Percentiles rank a stretch among this genome's conserved stretches.
Evolutionary conservation across 2,329 filamentous ascomycete genomes (phyloP).

Genomic region (Lachnellula hyalina): DNA sequence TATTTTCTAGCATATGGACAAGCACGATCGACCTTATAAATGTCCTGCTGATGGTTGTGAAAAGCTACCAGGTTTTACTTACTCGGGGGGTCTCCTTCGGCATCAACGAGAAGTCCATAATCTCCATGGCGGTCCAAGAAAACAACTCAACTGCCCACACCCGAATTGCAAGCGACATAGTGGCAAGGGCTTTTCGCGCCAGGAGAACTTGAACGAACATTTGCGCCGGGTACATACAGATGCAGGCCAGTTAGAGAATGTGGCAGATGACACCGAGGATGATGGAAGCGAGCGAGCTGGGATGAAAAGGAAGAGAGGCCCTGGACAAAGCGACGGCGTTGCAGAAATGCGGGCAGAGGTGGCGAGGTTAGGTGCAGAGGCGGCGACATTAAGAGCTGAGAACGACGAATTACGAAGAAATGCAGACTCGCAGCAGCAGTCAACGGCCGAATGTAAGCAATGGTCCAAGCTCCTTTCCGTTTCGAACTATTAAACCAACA

Average conservation of each 20-base stretch:
- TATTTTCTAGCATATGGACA: slow-evolving; percentile 83
- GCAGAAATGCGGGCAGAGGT: slow-evolving; percentile 54
- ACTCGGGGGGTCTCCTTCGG: slow-evolving; percentile 80
- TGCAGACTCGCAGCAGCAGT: slow-evolving; percentile 41
- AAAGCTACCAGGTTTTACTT: slow-evolving; percentile 90
- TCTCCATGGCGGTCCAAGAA: slow-evolving; percentile 67
- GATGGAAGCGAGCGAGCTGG: slow-evolving; percentile 42
- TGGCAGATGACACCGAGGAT: slow-evolving; percentile 37
- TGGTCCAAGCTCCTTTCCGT: background rate
- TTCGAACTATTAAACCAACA: background rate
- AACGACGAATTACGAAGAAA: slow-evolving; percentile 53
- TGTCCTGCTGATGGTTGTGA: slow-evolving; percentile 79
- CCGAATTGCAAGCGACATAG: slow-evolving; percentile 82
- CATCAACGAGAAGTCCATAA: slow-evolving; percentile 93
- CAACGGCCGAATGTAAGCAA: slow-evolving; percentile 13
- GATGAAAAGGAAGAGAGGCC: slow-evolving; percentile 40
- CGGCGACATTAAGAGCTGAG: slow-evolving; percentile 62
- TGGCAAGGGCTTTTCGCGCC: slow-evolving; percentile 84
- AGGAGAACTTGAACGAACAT: slow-evolving; percentile 93
- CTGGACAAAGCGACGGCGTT: slow-evolving; percentile 35
- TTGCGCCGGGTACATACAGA: slow-evolving; percentile 78
- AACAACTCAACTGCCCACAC: slow-evolving; percentile 81
- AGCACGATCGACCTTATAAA: slow-evolving; percentile 89
- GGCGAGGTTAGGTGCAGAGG: slow-evolving; percentile 57
- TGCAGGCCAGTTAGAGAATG: slow-evolving; percentile 30